Base-by-base conservation (phyloP, 1,139 yeast species). In the Kodamaea fungicola region DNA sequence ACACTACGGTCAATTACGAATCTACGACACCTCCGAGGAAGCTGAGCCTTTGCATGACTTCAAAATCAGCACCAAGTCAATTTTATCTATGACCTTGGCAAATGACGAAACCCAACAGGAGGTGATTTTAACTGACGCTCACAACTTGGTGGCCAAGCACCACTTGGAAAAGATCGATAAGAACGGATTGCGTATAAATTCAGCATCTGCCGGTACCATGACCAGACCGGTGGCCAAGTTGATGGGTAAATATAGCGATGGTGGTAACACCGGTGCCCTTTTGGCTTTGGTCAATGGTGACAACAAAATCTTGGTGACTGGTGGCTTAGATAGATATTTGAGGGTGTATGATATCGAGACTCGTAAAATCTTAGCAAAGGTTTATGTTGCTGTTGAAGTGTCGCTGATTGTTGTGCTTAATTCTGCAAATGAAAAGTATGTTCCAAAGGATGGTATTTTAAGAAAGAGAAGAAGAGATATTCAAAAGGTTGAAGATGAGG, bases 251-350 rank as follows among this genome's bases (percentile, higher is more conserved):
- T 71, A 51, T 46, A 52, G 64, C 5, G 67, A 59, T 42, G 76
- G 75, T 7, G 68, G 70, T 3, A 70, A 70, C 46, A 67, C 75
- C 13, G 76, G 76, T 44, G 75, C 76, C 12, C 60, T 68, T 3
- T 61, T 61, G 50, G 59, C 56, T 3, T 42, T 47, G 24, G 45
- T 35, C 12, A 44, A 41, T 27, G 68, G 62, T 6, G 52, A 57
- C 29, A 59, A 57, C 37, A 55, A 50, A n/a, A 48, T 65, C 8
- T 52, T 68, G 25, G 71, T 64, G 9, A 71, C 88, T 21, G 96
- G 95, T 30, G 96, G 96, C 0, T 71, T 89, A 28, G 97, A 90
- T 55, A 72, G 96, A 52, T 90, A 88, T 55, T 70, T 88, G 30
- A 73, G 97, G 40, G 86, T 86, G 2, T 90, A 76, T 58, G 83